Evolutionary conservation across 352 stramenopile species (phyloP).

Genomic region (Stramenopiles sp.): DNA sequence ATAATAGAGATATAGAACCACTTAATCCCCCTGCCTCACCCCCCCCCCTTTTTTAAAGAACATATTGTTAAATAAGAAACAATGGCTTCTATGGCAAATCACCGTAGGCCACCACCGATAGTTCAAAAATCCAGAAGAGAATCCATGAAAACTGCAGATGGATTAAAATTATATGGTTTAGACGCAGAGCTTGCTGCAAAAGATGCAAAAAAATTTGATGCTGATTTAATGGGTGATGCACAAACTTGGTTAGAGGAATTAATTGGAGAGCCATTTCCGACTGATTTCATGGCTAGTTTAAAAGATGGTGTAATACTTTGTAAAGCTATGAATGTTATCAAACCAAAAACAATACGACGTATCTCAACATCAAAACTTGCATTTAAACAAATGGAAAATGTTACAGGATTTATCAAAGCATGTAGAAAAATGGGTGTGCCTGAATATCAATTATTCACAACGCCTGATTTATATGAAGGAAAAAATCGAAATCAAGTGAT

Average conservation of each 20-base stretch:
- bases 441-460: conserved; percentile 68
- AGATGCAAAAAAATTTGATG: conserved; percentile 60
- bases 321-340: conserved; percentile 49
- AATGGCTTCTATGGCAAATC: neutral
- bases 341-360: conserved; percentile 31
- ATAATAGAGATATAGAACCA: no score
- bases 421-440: conserved; percentile 55
- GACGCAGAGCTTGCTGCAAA: conserved; percentile 59
- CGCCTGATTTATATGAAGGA: conserved; percentile 59
- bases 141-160: neutral
- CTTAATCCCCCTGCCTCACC: no score
- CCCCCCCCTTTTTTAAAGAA: no score
- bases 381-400: conserved; percentile 78
- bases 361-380: conserved; percentile 59
- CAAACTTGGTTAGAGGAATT: conserved; percentile 56
- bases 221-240: conserved; percentile 52
- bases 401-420: conserved; percentile 50
- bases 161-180: conserved; percentile 34
- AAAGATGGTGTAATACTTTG: conserved; percentile 54
- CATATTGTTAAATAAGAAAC: no score
- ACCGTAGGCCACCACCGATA: neutral
- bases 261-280: conserved; percentile 40
- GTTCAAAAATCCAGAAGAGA: neutral
- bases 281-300: conserved; percentile 48
- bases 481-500: conserved; percentile 58